Base-by-base conservation (phyloP, 371 early-diverging fungal species). In the Fennellomyces sp. region DNA sequence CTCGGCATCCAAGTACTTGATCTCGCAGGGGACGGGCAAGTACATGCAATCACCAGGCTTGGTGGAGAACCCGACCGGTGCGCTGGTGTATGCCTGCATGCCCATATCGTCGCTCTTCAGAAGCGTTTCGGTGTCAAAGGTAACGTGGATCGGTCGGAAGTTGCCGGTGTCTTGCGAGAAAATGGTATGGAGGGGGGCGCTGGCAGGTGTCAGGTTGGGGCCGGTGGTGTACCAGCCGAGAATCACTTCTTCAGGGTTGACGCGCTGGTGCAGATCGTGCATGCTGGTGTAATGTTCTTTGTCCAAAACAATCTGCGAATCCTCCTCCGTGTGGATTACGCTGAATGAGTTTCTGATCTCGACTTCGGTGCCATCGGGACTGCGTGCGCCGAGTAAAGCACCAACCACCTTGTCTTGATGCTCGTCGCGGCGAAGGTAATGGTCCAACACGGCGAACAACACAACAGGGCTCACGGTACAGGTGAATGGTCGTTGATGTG, bases 211-310 rank as follows among this genome's bases (percentile, higher is more conserved):
- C 68, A 94, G 73, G 52, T 73, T 61, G 30, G 76, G 70, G 27
- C 91, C 92, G 33, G 91, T 88, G 19, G 95, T 88, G 61, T 97
- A 88, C 97, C 97, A 97, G 58, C 97, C 97, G 47, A 97, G 87
- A 65, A 96, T 87, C 51, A 85, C 79, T 73, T 96, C 96, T 63
- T 91, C 89, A n/a, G 94, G 83, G 66, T 94, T 94, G 25, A 93
- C 94, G 60, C 90, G 85, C 72, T 88, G 90, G 73, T 95, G 94
- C 58, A 95, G 86, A 56, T 88, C 87, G 66, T 86, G 89, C 93
- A 95, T 92, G 53, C 80, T 85, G 48, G 80, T 80, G 71, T 96
- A 92, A 78, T 94, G 90, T 50, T 95, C 96, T 81, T 90, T 89
- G 65, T 97, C 97, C 41, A 97, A 79, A 50, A 83, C 83, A 62